A percentile compares a stretch with the other conserved stretches of the same genome.
Evolutionary conservation across 2,329 filamentous ascomycete species (phyloP).

Genomic region (Lecanicillium sp.): DNA sequence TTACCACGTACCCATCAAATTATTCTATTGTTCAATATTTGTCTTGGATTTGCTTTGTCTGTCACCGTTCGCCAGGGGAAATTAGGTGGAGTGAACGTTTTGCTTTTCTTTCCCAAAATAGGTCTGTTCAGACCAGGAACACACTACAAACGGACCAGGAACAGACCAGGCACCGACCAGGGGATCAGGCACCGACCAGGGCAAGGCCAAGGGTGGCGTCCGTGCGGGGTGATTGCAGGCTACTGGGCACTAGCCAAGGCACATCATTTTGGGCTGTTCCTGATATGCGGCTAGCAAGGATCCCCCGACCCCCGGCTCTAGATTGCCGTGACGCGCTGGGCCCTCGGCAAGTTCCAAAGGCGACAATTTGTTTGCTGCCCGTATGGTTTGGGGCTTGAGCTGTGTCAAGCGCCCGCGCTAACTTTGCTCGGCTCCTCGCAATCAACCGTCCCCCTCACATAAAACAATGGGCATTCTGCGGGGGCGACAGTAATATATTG

Average conservation of each 20-base stretch:
- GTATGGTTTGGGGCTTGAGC: not conserved
- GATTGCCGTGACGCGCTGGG: not conserved
- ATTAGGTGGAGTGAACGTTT: not conserved
- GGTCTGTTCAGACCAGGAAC: too few relatives aligned
- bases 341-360: not conserved
- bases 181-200: too few relatives aligned
- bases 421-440: not conserved
- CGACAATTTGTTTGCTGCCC: not conserved
- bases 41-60: not conserved
- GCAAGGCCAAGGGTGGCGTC: too few relatives aligned
- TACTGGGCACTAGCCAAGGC: not conserved
- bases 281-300: too few relatives aligned
- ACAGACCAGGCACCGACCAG: too few relatives aligned
- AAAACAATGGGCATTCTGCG: not conserved
- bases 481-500: too few relatives aligned
- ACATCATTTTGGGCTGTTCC: not conserved
- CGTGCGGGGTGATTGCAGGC: too few relatives aligned
- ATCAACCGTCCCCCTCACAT: not conserved
- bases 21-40: not conserved
- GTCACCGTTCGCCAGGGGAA: not conserved
- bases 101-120: not conserved
- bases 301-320: not conserved
- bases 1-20: not conserved
- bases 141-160: too few relatives aligned
- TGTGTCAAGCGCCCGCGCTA: not conserved